Evolutionary conservation across 1,284 basidiomycete genomes (phyloP).

Genomic region (Rhodofomes roseus): DNA sequence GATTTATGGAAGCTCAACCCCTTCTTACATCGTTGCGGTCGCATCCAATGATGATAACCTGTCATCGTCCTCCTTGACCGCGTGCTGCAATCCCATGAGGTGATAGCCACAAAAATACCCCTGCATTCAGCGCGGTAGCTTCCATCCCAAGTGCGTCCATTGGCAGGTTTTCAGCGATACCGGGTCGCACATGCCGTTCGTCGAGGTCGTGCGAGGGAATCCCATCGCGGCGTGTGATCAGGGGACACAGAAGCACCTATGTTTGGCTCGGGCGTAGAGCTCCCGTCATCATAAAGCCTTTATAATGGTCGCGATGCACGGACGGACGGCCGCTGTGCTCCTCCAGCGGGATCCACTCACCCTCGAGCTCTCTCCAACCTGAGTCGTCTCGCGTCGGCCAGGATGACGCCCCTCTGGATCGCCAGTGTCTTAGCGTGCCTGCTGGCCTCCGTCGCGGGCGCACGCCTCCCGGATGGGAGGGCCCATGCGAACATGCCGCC

Average conservation of each 20-base stretch:
- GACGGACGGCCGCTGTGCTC: neutral
- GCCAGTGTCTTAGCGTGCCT: slow-evolving; percentile 9
- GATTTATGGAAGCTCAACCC: no score
- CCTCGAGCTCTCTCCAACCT: neutral
- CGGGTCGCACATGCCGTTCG: neutral
- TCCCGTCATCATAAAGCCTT: neutral
- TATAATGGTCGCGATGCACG: neutral
- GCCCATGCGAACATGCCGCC: slow-evolving; percentile 21
- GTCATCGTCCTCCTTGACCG: neutral
- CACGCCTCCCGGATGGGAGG: slow-evolving; percentile 19
- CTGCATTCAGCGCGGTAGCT: neutral
- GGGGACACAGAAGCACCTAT: neutral
- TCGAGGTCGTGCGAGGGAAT: neutral
- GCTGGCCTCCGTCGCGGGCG: slow-evolving; percentile 13
- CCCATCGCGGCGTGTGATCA: neutral
- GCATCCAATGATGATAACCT: no score
- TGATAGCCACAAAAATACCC: neutral
- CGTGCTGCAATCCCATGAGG: neutral
- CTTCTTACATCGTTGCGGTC: no score
- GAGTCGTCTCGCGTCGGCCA: neutral
- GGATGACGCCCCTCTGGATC: slow-evolving; percentile 12
- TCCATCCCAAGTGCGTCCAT: neutral
- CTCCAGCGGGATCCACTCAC: neutral
- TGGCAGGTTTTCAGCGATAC: neutral
- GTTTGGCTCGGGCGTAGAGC: neutral